phyloP scores from a whole-genome alignment of 129 eudicot species.

The Flaveria ramosissima region DNA sequence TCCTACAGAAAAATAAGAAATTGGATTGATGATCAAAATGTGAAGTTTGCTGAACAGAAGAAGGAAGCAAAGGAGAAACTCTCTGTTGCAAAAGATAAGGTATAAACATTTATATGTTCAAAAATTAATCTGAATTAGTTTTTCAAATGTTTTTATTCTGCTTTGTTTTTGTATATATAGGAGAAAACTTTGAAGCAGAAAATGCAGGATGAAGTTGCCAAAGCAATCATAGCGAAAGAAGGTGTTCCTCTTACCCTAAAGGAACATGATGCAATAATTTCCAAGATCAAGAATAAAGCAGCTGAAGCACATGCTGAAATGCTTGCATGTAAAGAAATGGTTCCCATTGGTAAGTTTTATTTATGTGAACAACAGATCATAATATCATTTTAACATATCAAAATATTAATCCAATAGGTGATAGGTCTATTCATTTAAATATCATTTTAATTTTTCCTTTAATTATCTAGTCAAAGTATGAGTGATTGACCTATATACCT shows the following conservation, averaged over 20 bases:
- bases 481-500: too few relatives aligned
- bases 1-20: slow-evolving; percentile 59
- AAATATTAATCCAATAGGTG: neutral
- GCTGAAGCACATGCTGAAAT: slow-evolving; percentile 68
- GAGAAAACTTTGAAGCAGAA: slow-evolving; percentile 61
- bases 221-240: slow-evolving; percentile 51
- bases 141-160: slow-evolving; percentile 6
- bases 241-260: slow-evolving; percentile 62
- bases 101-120: slow-evolving; percentile 24
- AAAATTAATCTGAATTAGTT: neutral
- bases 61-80: slow-evolving; percentile 60
- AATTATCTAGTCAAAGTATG: neutral
- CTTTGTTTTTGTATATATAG: slow-evolving; percentile 37
- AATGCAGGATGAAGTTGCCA: slow-evolving; percentile 61
- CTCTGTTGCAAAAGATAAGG: slow-evolving; percentile 62
- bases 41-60: slow-evolving; percentile 46
- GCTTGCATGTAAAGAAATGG: slow-evolving; percentile 49
- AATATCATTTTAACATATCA: too few relatives aligned
- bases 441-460: neutral
- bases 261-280: slow-evolving; percentile 64
- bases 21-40: slow-evolving; percentile 66
- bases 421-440: neutral
- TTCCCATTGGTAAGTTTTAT: slow-evolving; percentile 46
- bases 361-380: neutral
- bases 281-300: slow-evolving; percentile 45